phyloP scores from a whole-genome alignment of 495 filamentous ascomycete species.

The Aspergillus egyptiacus region DNA sequence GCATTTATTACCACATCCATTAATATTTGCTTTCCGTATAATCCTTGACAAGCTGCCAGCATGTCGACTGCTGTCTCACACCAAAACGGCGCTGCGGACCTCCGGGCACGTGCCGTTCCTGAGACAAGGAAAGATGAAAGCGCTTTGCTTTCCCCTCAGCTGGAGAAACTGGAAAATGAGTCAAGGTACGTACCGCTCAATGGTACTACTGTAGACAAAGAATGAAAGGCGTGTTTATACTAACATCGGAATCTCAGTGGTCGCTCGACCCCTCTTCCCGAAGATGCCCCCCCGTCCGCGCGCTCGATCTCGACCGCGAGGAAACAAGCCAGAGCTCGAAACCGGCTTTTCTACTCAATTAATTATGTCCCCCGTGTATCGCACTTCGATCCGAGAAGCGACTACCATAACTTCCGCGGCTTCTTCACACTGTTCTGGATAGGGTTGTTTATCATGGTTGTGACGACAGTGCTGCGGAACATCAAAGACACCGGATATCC shows the following conservation, averaged over 20 bases:
- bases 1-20: not conserved
- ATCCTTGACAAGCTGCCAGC: slow-evolving; percentile 1
- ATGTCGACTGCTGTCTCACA: slow-evolving; percentile 36
- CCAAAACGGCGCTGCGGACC: slow-evolving; percentile 20
- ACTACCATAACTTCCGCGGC: slow-evolving; percentile 90
- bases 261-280: slow-evolving; percentile 78
- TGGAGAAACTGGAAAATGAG: slow-evolving; percentile 25
- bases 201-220: not conserved
- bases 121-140: slow-evolving; percentile 23
- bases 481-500: slow-evolving; percentile 90
- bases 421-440: slow-evolving; percentile 99
- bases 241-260: slow-evolving; percentile 51
- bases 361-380: slow-evolving; percentile 90
- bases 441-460: slow-evolving; percentile 89
- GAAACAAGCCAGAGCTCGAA: slow-evolving; percentile 78
- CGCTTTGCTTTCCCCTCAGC: slow-evolving; percentile 17
- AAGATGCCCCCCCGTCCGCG: slow-evolving; percentile 85
- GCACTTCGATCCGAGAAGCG: slow-evolving; percentile 88
- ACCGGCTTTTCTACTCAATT: slow-evolving; percentile 89
- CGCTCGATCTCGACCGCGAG: slow-evolving; percentile 78
- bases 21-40: not conserved
- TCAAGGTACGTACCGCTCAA: slow-evolving; percentile 22
- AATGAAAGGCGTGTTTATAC: not conserved
- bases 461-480: slow-evolving; percentile 85
- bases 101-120: slow-evolving; percentile 32